phyloP scores from a whole-genome alignment of 2,329 filamentous ascomycete genomes.

The Hypoxylon sp. region DNA sequence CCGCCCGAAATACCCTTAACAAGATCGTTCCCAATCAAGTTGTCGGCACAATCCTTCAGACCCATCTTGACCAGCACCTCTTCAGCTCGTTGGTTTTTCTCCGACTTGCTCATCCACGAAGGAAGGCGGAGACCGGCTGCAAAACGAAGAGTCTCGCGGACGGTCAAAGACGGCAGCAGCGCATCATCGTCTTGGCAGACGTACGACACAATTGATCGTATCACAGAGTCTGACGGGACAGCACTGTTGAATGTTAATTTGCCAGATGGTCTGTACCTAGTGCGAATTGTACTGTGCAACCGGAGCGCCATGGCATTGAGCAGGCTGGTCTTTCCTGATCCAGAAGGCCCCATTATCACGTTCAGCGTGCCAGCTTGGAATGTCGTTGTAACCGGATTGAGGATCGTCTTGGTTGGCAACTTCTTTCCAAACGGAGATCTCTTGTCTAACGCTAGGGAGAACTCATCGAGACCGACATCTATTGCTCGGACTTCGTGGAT shows the following conservation, averaged over 20 bases:
- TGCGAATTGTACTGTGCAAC: constrained; percentile 71
- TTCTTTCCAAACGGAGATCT: constrained; percentile 65
- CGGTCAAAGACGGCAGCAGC: constrained; percentile 78
- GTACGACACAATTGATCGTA: constrained; percentile 80
- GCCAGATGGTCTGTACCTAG: constrained; percentile 72
- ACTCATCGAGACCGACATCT: constrained; percentile 73
- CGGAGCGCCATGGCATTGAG: constrained; percentile 80
- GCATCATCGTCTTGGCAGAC: constrained; percentile 85
- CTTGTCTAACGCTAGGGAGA: constrained; percentile 75
- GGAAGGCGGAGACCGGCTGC: constrained; percentile 79
- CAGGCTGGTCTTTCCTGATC: constrained; percentile 81
- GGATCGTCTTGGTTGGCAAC: constrained; percentile 68
- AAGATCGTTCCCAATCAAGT: constrained; percentile 77
- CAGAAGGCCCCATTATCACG: constrained; percentile 84
- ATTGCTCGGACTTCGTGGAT: constrained; percentile 69
- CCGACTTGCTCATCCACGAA: constrained; percentile 74
- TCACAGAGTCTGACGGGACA: constrained; percentile 74
- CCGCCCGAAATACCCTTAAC: constrained; percentile 85
- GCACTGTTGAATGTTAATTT: constrained; percentile 78
- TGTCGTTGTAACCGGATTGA: constrained; percentile 74
- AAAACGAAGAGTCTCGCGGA: constrained; percentile 79
- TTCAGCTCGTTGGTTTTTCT: constrained; percentile 77
- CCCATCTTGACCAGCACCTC: constrained; percentile 81
- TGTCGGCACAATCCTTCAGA: constrained; percentile 82
- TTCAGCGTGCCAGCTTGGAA: constrained; percentile 79